phyloP scores from a whole-genome alignment of 1,139 yeast genomes.

The Groenewaldozyma auringiensis region DNA sequence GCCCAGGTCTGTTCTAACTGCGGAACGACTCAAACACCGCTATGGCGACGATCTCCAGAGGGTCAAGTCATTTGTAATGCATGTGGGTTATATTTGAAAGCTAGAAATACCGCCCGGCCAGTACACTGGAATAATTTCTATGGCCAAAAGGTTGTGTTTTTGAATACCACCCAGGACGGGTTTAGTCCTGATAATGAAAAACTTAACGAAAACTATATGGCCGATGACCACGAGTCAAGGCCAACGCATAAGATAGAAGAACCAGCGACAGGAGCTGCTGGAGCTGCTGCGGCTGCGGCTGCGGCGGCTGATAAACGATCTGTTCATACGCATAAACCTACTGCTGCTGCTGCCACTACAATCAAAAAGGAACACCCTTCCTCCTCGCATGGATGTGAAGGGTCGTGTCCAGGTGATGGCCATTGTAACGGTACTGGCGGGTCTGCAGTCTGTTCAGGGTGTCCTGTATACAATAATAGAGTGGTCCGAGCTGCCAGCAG shows the following conservation, averaged over 20 bases:
- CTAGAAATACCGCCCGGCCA: conserved; percentile 37
- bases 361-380: conserved; percentile 6
- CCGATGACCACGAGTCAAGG: neutral
- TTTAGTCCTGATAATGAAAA: neutral
- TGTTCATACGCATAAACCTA: conserved; percentile 9
- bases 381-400: conserved; percentile 26
- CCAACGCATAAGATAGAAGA: too few species aligned
- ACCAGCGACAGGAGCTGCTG: neutral
- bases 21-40: conserved; percentile 60
- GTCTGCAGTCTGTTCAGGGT: conserved; percentile 67
- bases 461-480: conserved; percentile 76
- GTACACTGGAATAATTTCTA: conserved; percentile 45
- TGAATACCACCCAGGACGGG: conserved; percentile 4
- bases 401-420: conserved; percentile 78
- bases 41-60: conserved; percentile 63
- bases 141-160: conserved; percentile 1
- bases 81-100: conserved; percentile 49
- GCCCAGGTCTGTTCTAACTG: conserved; percentile 55
- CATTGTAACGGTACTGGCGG: conserved; percentile 87
- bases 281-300: conserved; percentile 2
- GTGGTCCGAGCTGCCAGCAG: conserved; percentile 25
- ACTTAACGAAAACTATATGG: neutral
- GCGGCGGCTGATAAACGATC: conserved; percentile 7
- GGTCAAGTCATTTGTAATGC: conserved; percentile 64
- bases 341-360: conserved; percentile 7